phyloP scores from a whole-genome alignment of 495 filamentous ascomycete genomes.

The Acidomyces sp. region DNA sequence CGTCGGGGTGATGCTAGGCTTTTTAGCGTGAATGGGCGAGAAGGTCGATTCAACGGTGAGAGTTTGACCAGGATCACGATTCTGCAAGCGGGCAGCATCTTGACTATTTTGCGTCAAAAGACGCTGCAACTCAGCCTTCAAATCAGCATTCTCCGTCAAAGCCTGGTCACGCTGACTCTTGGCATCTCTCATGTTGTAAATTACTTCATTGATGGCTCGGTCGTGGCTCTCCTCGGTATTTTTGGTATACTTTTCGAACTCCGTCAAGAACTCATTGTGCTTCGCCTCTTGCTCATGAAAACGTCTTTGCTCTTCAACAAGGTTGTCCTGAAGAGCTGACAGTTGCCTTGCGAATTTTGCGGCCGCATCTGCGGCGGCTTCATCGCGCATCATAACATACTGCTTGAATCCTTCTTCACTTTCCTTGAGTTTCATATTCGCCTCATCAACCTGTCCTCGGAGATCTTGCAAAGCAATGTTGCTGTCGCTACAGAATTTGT shows the following conservation, averaged over 20 bases:
- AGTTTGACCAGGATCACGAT: too few relatives aligned
- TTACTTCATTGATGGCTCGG: not conserved
- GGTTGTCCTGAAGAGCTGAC: too few relatives aligned
- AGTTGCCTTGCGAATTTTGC: too few relatives aligned
- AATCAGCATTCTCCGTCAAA: not conserved
- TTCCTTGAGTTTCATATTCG: too few relatives aligned
- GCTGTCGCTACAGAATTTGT: not conserved
- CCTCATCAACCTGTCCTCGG: not conserved
- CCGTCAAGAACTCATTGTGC: too few relatives aligned
- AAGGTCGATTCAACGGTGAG: not conserved
- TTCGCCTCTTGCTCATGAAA: too few relatives aligned
- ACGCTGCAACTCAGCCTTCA: not conserved
- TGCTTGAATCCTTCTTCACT: too few relatives aligned
- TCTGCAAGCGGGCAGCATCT: not conserved
- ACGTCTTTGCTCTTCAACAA: too few relatives aligned
- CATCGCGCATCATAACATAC: too few relatives aligned
- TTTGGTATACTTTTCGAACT: too few relatives aligned
- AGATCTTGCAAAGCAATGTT: conserved; percentile 1
- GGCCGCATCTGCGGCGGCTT: too few relatives aligned
- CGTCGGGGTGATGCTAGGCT: conserved; percentile 7
- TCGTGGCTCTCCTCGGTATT: conserved; percentile 2
- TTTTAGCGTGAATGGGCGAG: not conserved
- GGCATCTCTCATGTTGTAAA: conserved; percentile 1
- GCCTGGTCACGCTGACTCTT: conserved; percentile 1
- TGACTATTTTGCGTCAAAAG: not conserved